phyloP scores from a whole-genome alignment of 352 stramenopile species.

The Globisporangium irregulare region DNA sequence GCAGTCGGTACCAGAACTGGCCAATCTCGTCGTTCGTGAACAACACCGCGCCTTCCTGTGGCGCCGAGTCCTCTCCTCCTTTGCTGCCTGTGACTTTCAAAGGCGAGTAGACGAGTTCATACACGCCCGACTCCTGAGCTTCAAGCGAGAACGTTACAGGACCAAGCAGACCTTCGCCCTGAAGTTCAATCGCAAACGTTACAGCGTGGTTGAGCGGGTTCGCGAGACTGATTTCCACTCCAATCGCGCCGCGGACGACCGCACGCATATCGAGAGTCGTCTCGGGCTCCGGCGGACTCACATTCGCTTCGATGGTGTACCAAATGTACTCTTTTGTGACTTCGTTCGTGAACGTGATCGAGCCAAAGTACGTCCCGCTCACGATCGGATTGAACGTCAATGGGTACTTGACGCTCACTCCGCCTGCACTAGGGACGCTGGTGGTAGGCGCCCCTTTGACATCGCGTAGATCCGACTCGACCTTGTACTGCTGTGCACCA shows the following conservation, averaged over 20 bases:
- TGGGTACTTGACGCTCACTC: slow-evolving; percentile 53
- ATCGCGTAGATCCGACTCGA: slow-evolving; percentile 92
- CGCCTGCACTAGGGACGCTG: slow-evolving; percentile 28
- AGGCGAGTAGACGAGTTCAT: slow-evolving; percentile 92
- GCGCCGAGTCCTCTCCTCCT: neutral
- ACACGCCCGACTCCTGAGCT: slow-evolving; percentile 67
- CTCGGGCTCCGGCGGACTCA: slow-evolving; percentile 70
- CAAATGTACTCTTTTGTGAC: slow-evolving; percentile 83
- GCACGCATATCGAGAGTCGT: slow-evolving; percentile 83
- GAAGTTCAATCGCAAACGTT: slow-evolving; percentile 81
- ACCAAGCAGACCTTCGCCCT: slow-evolving; percentile 86
- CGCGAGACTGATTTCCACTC: slow-evolving; percentile 86
- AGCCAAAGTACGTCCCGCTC: slow-evolving; percentile 91
- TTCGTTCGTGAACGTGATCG: slow-evolving; percentile 90
- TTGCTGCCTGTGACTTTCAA: slow-evolving; percentile 44
- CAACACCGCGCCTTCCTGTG: slow-evolving; percentile 73
- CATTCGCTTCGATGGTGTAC: slow-evolving; percentile 92
- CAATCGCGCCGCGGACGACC: slow-evolving; percentile 76
- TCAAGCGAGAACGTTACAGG: slow-evolving; percentile 68
- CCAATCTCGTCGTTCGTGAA: slow-evolving; percentile 90
- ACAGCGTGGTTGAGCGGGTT: slow-evolving; percentile 89
- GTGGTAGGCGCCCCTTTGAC: slow-evolving; percentile 68
- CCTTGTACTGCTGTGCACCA: slow-evolving; percentile 58
- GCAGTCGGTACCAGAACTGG: slow-evolving; percentile 93
- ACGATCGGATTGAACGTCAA: slow-evolving; percentile 87